Percentiles rank a stretch among this genome's conserved stretches.
phyloP scores from a whole-genome alignment of 257 asterid species.

The Nicotiana benthamiana region DNA sequence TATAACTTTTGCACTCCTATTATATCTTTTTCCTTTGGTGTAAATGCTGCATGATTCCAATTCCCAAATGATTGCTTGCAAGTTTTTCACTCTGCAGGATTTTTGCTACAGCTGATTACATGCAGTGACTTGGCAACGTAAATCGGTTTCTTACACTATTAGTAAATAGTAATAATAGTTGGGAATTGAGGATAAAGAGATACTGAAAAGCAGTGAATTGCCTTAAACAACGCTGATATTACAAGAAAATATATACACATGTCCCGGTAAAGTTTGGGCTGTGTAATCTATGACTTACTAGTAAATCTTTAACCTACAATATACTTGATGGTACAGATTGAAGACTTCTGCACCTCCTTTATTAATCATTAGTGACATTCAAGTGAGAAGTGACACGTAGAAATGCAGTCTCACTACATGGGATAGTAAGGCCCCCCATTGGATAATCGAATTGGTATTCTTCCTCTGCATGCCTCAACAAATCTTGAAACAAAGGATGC shows the following conservation, averaged over 20 bases:
- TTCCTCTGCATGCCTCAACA: conserved; percentile 7
- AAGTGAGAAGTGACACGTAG: conserved; percentile 2
- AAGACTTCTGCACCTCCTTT: not conserved
- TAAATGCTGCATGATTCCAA: not conserved
- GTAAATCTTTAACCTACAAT: not conserved
- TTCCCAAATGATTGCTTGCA: not conserved
- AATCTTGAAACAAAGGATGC: conserved; percentile 9
- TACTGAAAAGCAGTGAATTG: too few relatives aligned
- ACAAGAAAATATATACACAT: too few relatives aligned
- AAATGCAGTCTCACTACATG: conserved; percentile 6
- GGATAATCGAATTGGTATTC: conserved; percentile 10
- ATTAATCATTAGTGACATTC: not conserved
- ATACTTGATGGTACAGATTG: not conserved
- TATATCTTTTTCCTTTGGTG: too few relatives aligned
- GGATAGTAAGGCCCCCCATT: conserved; percentile 6
- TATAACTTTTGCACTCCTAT: too few relatives aligned
- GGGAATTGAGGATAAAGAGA: too few relatives aligned
- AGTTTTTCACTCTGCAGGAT: not conserved
- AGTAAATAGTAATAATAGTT: too few relatives aligned
- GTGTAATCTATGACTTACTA: not conserved
- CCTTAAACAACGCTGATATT: not conserved
- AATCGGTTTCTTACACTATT: not conserved
- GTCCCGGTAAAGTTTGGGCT: not conserved
- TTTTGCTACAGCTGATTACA: not conserved
- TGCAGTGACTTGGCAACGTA: not conserved